Evolutionary conservation across 1,284 basidiomycete genomes (phyloP).

Genomic region (Hemileia vastatrix): DNA sequence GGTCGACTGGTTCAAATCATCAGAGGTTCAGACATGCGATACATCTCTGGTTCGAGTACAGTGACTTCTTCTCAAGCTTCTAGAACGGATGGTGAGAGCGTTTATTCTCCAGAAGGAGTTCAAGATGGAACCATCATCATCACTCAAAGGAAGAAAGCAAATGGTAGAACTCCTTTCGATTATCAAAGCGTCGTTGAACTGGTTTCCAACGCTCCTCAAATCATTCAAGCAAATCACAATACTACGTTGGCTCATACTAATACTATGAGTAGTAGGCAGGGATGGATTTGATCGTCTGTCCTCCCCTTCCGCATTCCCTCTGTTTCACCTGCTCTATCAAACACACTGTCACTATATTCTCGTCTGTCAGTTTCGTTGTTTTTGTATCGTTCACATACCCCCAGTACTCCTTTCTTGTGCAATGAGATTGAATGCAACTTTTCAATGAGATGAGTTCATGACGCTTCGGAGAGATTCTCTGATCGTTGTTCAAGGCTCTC

Average conservation of each 20-base stretch:
- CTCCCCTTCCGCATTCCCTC: no score
- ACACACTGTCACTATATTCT: no score
- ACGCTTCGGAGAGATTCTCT: no score
- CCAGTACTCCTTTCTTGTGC: no score
- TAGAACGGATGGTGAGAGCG: neutral
- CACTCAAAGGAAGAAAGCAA: constrained; percentile 24
- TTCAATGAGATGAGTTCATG: no score
- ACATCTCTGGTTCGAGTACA: constrained; percentile 54
- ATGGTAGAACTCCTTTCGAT: constrained; percentile 28
- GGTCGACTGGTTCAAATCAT: constrained; percentile 84
- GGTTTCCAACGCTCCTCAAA: constrained; percentile 21
- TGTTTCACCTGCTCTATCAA: no score
- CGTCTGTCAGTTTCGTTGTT: no score
- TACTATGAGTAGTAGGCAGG: constrained; percentile 5
- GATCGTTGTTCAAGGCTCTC: no score
- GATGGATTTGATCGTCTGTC: neutral
- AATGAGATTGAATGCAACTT: no score
- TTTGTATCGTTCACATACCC: no score
- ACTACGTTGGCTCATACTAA: constrained; percentile 25
- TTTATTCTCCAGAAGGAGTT: constrained; percentile 1
- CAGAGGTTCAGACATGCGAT: constrained; percentile 65
- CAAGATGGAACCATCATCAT: constrained; percentile 33
- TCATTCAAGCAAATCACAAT: neutral
- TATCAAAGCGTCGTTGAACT: constrained; percentile 29
- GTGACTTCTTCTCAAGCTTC: neutral